These are phyloP conservation scores for Ustilago trichophora DNA, from an alignment of 1,284 basidiomycete genomes.

Conservation along the genomic window DNA sequence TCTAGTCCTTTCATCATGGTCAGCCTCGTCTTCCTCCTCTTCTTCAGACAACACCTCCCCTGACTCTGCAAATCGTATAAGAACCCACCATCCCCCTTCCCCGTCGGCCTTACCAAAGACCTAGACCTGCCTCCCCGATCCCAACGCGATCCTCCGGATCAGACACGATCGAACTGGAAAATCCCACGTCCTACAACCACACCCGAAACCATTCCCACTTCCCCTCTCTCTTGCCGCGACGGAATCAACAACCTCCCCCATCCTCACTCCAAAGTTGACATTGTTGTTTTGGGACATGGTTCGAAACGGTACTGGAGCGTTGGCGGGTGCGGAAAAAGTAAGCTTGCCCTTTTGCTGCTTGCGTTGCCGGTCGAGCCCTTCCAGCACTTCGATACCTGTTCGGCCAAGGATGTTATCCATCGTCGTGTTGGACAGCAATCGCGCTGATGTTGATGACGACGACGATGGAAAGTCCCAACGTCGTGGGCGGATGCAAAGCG, in stretches of 20 bases:
- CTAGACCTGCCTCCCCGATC: too few relatives aligned
- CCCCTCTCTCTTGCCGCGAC: too few relatives aligned
- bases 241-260: too few relatives aligned
- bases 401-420: slow-evolving; percentile 29
- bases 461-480: slow-evolving; percentile 6
- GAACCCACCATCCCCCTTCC: slow-evolving; percentile 21
- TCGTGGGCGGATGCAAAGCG: slow-evolving; percentile 34
- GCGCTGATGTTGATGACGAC: slow-evolving; percentile 7
- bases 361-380: slow-evolving; percentile 43
- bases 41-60: slow-evolving; percentile 39
- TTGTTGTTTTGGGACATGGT: too few relatives aligned
- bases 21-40: slow-evolving; percentile 30
- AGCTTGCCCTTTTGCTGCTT: slow-evolving; percentile 12
- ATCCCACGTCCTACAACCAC: neutral
- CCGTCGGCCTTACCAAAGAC: too few relatives aligned
- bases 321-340: slow-evolving; percentile 21
- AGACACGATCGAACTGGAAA: slow-evolving; percentile 40
- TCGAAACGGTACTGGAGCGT: slow-evolving; percentile 27
- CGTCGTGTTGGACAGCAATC: neutral
- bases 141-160: too few relatives aligned
- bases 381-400: slow-evolving; percentile 55
- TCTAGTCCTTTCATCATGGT: slow-evolving; percentile 1
- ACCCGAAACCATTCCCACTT: too few relatives aligned
- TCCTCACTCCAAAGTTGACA: too few relatives aligned
- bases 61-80: slow-evolving; percentile 29